Conservation (phyloP, 2,329 filamentous ascomycete genomes). For the Stemphylium vesicarium region DNA sequence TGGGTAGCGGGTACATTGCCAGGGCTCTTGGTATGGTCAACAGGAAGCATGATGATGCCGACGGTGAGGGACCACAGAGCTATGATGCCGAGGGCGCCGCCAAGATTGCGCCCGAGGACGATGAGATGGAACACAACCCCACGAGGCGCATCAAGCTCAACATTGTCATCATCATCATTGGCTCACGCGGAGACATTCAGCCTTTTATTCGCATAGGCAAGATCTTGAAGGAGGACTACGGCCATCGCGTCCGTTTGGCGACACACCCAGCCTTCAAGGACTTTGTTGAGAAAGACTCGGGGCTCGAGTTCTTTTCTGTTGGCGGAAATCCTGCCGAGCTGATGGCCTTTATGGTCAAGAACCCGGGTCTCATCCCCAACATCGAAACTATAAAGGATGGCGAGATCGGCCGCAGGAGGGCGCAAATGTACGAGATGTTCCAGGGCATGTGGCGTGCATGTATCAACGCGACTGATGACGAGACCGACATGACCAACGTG, state of each 20-base stretch:
- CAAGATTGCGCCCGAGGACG: constrained; percentile 42
- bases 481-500: constrained; percentile 63
- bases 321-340: constrained; percentile 80
- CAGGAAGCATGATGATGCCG: constrained; percentile 59
- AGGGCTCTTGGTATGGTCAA: constrained; percentile 73
- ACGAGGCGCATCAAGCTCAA: constrained; percentile 64
- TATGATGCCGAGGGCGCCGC: constrained; percentile 15
- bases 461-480: constrained; percentile 74
- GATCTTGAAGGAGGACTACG: constrained; percentile 72
- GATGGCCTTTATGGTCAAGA: constrained; percentile 90
- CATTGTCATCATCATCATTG: constrained; percentile 84
- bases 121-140: constrained; percentile 43
- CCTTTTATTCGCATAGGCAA: constrained; percentile 79
- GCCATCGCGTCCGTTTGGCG: constrained; percentile 77
- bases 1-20: constrained; percentile 72
- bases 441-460: constrained; percentile 82
- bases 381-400: constrained; percentile 75
- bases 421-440: constrained; percentile 81
- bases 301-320: constrained; percentile 80
- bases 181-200: constrained; percentile 79
- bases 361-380: constrained; percentile 76
- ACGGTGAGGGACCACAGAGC: constrained; percentile 39
- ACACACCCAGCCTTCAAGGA: constrained; percentile 80
- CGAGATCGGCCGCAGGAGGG: constrained; percentile 71
- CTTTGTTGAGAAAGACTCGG: constrained; percentile 74